phyloP scores from a whole-genome alignment of 345 rosid species.

The Camelina hispida region DNA sequence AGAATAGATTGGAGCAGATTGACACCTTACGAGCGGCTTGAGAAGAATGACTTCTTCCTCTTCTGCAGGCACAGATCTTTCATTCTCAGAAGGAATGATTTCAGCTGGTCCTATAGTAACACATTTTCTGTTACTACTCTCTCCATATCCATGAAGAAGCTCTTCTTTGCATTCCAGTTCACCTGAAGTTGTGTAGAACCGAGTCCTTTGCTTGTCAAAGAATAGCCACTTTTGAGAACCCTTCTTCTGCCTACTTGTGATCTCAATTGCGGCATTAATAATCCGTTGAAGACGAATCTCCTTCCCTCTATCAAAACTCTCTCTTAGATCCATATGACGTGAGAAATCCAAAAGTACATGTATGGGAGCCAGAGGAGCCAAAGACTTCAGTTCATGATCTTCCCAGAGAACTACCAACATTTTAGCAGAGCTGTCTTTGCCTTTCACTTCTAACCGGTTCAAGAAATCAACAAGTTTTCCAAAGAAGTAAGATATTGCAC shows the following conservation, averaged over 20 bases:
- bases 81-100: conserved; percentile 38
- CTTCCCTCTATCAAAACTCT: conserved; percentile 52
- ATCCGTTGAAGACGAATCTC: conserved; percentile 63
- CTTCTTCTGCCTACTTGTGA: conserved; percentile 55
- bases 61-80: conserved; percentile 56
- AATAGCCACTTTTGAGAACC: conserved; percentile 59
- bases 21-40: conserved; percentile 85
- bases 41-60: conserved; percentile 97
- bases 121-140: conserved; percentile 19
- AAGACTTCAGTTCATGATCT: conserved; percentile 83
- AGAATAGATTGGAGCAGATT: conserved; percentile 74
- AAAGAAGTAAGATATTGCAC: conserved; percentile 65
- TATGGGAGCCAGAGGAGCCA: conserved; percentile 59
- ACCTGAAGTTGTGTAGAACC: conserved; percentile 45
- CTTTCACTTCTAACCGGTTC: conserved; percentile 46
- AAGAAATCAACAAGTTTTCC: conserved; percentile 55
- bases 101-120: conserved; percentile 28
- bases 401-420: conserved; percentile 73
- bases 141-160: conserved; percentile 40
- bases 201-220: conserved; percentile 48
- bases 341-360: conserved; percentile 66
- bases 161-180: conserved; percentile 34
- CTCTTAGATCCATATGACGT: conserved; percentile 46
- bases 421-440: conserved; percentile 35
- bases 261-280: conserved; percentile 58